These are phyloP conservation scores for Calendula officinalis DNA, from an alignment of 129 eudicot species.

Conservation along the genomic window DNA sequence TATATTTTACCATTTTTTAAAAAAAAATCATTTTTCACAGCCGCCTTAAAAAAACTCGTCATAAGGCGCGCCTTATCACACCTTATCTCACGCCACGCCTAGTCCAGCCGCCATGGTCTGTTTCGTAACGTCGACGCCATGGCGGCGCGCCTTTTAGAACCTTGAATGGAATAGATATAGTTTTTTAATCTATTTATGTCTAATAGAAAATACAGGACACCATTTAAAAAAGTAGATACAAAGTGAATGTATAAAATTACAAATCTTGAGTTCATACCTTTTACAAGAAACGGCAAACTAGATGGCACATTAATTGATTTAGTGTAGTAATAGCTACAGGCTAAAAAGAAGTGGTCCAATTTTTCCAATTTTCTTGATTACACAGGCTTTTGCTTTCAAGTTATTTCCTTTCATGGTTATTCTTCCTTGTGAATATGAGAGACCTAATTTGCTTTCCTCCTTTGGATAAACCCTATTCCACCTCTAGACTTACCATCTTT, in stretches of 20 bases:
- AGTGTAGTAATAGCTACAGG: constrained; percentile 38
- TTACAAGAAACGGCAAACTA: constrained; percentile 39
- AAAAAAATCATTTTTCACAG: too few relatives aligned
- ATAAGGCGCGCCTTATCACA: too few relatives aligned
- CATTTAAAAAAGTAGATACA: constrained; percentile 26
- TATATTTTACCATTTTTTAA: too few relatives aligned
- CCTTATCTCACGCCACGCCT: too few relatives aligned
- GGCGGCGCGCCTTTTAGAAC: too few relatives aligned
- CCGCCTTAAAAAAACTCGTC: too few relatives aligned
- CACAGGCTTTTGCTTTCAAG: constrained; percentile 46
- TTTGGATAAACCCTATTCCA: constrained; percentile 35
- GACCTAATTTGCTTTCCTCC: constrained; percentile 32
- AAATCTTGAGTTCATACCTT: constrained; percentile 34
- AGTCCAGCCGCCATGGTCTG: too few relatives aligned
- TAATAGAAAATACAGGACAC: constrained; percentile 3
- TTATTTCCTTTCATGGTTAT: constrained; percentile 37
- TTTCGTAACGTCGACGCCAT: too few relatives aligned
- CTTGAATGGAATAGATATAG: too few relatives aligned
- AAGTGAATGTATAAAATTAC: constrained; percentile 32
- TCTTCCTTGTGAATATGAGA: constrained; percentile 35
- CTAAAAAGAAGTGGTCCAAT: constrained; percentile 41
- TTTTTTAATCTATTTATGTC: too few relatives aligned
- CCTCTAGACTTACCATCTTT: constrained; percentile 41
- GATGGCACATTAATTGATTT: constrained; percentile 31
- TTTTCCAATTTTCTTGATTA: constrained; percentile 32